Evolutionary conservation across 768 basidiomycete species (phyloP), one percentile per base, ranked within the genome.

Genomic region (Boletus pseudopeckii): DNA sequence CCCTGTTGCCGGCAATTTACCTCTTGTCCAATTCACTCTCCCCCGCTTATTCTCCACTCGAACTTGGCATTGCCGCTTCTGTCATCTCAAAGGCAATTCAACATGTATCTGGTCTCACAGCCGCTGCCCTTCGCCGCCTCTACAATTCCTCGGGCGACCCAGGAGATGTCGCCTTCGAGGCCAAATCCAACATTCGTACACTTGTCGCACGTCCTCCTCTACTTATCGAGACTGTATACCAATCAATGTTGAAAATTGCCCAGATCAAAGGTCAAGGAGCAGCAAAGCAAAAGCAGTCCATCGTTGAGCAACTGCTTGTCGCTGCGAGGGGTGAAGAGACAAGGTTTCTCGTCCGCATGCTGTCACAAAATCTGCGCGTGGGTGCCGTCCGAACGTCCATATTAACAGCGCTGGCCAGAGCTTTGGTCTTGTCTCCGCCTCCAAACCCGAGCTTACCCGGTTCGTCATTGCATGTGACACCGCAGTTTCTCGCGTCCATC

Each of bases 341-440:
- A n/a, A 80, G 92, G 28, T 97, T 84, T 62, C 75, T 96, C 39
- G 85, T 87, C 30, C 80, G 90, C 37, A 90, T 81, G 3, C 75
- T 94, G 26, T 82, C 78, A 28, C 81, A 82, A 64, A 86, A 92
- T 67, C 75, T 92, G 41, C 83, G 91, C 43, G 93, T 96, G 15
- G 94, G 94, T 1, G 94, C 93, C 3, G 91, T 94, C 28, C 78
- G 90, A 59, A 82, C 88, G 24, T 87, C 92, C 7, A 80, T 96
- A 33, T 77, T 94, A 45, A 84, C 83, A 22, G 88, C 90, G 11
- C 75, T 96, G 22, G 88, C 92, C 30, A 77, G 91, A 45, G 88
- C 92, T 1, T 78, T 89, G 59, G 87, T 85, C 18, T 72, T 95
- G 54, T 80, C 78, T 41, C 75, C 76, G 14, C 74, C 78, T 11